Evolutionary conservation across 139 green algal species (phyloP), one percentile per base, ranked within the genome.

Genomic region (Mesotaenium endlicherianum): DNA sequence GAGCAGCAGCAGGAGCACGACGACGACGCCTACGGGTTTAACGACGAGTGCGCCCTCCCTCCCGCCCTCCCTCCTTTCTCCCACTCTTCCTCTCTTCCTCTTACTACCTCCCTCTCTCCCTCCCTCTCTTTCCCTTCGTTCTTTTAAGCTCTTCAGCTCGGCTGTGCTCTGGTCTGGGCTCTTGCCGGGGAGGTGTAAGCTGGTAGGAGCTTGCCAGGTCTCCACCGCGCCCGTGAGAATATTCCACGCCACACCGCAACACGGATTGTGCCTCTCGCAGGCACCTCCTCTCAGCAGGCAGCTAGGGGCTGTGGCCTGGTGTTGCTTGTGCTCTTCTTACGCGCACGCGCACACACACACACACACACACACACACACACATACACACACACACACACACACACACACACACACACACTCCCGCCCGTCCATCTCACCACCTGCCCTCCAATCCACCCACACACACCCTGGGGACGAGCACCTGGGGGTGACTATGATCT

Each of bases 1-100:
- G 57, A 92, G 94, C 77, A 58, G 64, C 1, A 75, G 57, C 77
- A 43, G 78, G 6, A 83, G 57, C 31, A 83, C 55, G 17, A n/a
- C 68, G 60, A 72, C 31, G 26, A 72, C 3, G 55, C 2, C 53
- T 20, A 14, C 17, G 31, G 55, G 34, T n/a, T 67, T 30, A 2
- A 67, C 16, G n/a, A 67, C 55, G n/a, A 67, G n/a, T 53, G 41
- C 36, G 16, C 68, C 36, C 68, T 76, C 67, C 2, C 2, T 30
- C 67, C 67, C 67, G 30, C 2, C n/a, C 41, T 14, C 60, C 60
- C 11, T 14, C 14, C 60, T 14, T 14, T 74, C 60, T 74, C 69
- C 43, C 14, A 53, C 69, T 34, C 69, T 30, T 6, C 34, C 69
- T 6, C 69, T 58, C 14, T 77, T 26, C 6, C 69, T 58, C 14